phyloP scores from a whole-genome alignment of 306 rosid species.

The Cicer pinnatifidum region DNA sequence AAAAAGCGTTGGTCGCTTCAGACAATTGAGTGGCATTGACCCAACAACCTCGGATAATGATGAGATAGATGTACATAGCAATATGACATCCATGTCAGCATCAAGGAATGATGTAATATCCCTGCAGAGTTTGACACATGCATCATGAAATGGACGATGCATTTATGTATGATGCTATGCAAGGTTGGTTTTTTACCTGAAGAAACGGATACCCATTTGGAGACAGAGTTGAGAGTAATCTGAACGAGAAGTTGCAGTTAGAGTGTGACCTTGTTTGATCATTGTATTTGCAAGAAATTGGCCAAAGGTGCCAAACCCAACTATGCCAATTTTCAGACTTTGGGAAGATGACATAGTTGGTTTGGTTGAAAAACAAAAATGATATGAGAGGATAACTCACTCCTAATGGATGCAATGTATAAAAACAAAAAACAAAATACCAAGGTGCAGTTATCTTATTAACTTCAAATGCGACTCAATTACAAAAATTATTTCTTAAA shows the following conservation, averaged over 20 bases:
- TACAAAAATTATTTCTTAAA: too few species aligned
- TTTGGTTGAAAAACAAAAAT: neutral
- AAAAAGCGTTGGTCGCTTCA: conserved; percentile 54
- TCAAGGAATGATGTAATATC: conserved; percentile 46
- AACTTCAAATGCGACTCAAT: too few species aligned
- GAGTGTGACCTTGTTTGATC: conserved; percentile 59
- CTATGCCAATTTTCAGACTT: conserved; percentile 60
- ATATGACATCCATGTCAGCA: conserved; percentile 56
- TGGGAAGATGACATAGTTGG: conserved; percentile 42
- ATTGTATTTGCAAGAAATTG: conserved; percentile 66
- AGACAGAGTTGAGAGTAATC: conserved; percentile 57
- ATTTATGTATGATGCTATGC: neutral
- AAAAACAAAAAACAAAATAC: too few species aligned
- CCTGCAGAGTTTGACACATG: conserved; percentile 36
- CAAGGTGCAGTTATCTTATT: too few species aligned
- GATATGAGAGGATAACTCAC: neutral
- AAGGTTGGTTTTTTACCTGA: conserved; percentile 46
- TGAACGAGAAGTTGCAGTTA: conserved; percentile 60
- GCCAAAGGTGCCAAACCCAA: conserved; percentile 67
- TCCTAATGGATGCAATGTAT: neutral
- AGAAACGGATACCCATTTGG: conserved; percentile 59
- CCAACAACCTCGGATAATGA: conserved; percentile 56
- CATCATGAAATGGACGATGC: conserved; percentile 12
- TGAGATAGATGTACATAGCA: conserved; percentile 66
- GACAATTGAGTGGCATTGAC: conserved; percentile 57